Percentiles rank a stretch among this genome's conserved stretches.
Conservation (phyloP, 768 basidiomycete genomes). For the Kockovaella imperatae region DNA sequence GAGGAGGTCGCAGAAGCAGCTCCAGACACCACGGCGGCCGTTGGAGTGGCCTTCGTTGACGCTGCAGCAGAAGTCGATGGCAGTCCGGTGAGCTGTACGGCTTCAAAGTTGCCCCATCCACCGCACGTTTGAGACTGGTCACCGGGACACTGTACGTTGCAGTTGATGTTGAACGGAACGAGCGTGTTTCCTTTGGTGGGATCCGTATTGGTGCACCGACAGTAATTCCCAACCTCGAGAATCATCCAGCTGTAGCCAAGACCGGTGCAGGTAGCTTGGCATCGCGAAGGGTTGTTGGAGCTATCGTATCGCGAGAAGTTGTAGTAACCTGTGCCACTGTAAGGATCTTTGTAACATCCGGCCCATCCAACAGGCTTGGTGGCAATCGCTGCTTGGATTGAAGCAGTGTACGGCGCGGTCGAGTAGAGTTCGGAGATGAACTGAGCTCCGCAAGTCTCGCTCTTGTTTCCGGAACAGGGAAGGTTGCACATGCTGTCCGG, state of each 20-base stretch:
- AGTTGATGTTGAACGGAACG: not conserved
- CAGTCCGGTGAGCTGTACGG: slow-evolving; percentile 12
- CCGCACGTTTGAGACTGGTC: slow-evolving; percentile 4
- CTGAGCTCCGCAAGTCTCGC: slow-evolving; percentile 7
- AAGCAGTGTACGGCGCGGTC: not conserved
- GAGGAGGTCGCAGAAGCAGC: not conserved
- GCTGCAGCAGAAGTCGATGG: slow-evolving; percentile 16
- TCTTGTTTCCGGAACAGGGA: slow-evolving; percentile 26
- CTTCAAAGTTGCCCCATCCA: too few species aligned
- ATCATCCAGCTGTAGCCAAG: slow-evolving; percentile 14
- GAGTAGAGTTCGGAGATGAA: not conserved
- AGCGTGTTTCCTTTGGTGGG: not conserved
- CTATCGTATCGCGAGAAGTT: slow-evolving; percentile 7
- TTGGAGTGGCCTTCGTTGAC: slow-evolving; percentile 15
- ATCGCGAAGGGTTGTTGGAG: slow-evolving; percentile 11
- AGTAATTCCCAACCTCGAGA: slow-evolving; percentile 14
- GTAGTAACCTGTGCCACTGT: slow-evolving; percentile 1
- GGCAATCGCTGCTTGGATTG: not conserved
- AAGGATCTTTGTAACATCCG: slow-evolving; percentile 19
- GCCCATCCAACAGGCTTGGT: slow-evolving; percentile 10
- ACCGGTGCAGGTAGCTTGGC: slow-evolving; percentile 13
- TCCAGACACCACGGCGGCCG: not conserved
- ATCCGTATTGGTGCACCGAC: slow-evolving; percentile 13
- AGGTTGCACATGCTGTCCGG: slow-evolving; percentile 21
- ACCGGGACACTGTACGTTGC: not conserved